phyloP scores from a whole-genome alignment of 2,329 filamentous ascomycete species.

The Fusarium sp. region DNA sequence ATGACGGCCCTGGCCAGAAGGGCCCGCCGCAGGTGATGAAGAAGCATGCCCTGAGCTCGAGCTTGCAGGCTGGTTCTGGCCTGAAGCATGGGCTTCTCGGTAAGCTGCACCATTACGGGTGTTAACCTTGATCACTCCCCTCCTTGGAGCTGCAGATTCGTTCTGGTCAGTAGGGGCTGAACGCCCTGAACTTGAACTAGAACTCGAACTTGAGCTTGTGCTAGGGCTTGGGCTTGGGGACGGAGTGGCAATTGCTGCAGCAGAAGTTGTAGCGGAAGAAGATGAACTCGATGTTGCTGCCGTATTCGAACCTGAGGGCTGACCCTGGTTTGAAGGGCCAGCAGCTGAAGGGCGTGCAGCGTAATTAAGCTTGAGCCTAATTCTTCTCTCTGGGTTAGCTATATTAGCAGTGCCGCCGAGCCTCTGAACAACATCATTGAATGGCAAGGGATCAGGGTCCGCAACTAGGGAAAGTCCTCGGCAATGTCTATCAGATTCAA shows the following conservation, averaged over 20 bases:
- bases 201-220: neutral
- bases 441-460: conserved; percentile 29
- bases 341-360: neutral
- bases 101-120: neutral
- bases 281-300: neutral
- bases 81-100: no score
- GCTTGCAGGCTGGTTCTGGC: neutral
- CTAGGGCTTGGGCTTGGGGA: neutral
- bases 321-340: neutral
- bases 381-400: neutral
- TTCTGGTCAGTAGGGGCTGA: neutral
- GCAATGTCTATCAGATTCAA: conserved; percentile 20
- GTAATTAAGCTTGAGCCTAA: neutral
- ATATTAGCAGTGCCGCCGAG: neutral
- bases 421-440: conserved; percentile 16
- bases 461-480: neutral
- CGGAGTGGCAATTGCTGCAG: neutral
- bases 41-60: neutral
- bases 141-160: neutral
- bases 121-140: neutral
- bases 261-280: neutral
- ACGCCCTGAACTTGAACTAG: neutral
- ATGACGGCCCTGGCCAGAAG: neutral
- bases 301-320: neutral
- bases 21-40: neutral